phyloP scores from a whole-genome alignment of 148 eudicot species.

The Vaccinium macrocarpon region DNA sequence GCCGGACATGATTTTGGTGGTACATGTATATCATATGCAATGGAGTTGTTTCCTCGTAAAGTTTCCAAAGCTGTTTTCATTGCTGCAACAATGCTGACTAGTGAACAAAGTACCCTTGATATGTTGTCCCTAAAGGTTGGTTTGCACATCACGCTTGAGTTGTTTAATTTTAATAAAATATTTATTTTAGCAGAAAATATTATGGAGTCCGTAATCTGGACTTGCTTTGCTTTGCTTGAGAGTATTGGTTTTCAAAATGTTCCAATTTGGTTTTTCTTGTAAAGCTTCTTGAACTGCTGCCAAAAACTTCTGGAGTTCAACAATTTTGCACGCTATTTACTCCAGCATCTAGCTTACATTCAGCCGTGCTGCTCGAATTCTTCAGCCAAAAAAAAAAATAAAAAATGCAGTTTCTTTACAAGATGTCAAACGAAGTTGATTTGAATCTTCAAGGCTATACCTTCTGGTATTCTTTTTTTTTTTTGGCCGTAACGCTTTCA shows the following conservation, averaged over 20 bases:
- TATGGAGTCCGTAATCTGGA: not conserved
- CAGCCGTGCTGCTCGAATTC: not conserved
- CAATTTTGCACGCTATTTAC: not conserved
- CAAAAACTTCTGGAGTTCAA: not conserved
- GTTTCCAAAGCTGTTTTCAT: constrained; percentile 75
- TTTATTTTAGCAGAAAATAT: not conserved
- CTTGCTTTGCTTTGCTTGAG: not conserved
- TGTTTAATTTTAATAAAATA: not conserved
- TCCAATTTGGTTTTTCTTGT: not conserved
- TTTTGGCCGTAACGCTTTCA: not conserved
- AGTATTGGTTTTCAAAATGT: not conserved
- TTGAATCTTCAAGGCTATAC: not conserved
- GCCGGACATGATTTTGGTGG: constrained; percentile 99
- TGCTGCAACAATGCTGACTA: constrained; percentile 78
- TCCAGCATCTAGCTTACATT: not conserved
- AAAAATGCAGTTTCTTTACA: not conserved
- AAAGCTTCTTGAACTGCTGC: constrained; percentile 10
- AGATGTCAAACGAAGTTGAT: not conserved
- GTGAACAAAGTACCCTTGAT: constrained; percentile 78
- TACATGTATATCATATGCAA: constrained; percentile 81
- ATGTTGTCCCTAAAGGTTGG: constrained; percentile 90
- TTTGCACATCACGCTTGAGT: constrained; percentile 11
- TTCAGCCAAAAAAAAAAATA: not conserved
- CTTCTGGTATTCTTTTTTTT: not conserved
- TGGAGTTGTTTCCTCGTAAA: constrained; percentile 68